These are phyloP conservation scores for Senecio squalidus DNA, from an alignment of 140 eudicot genomes.

Conservation along the genomic window DNA sequence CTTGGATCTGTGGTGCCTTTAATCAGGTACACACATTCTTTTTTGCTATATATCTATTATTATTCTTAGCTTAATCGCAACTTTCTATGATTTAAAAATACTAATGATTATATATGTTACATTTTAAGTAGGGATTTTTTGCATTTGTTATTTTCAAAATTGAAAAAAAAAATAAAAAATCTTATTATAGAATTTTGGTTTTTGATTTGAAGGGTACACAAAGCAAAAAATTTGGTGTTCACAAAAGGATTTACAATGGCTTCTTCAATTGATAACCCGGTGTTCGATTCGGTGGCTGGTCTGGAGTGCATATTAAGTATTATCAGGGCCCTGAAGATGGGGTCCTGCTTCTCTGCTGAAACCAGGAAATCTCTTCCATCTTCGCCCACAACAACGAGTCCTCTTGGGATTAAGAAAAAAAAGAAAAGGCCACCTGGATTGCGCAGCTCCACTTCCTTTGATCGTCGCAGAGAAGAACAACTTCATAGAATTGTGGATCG, in stretches of 20 bases:
- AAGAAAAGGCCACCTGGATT: too few species aligned
- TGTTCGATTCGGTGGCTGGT: slow-evolving; percentile 56
- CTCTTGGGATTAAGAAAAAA: slow-evolving; percentile 39
- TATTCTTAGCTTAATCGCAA: neutral
- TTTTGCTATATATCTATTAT: neutral
- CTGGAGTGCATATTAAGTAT: slow-evolving; percentile 93
- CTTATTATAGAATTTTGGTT: too few species aligned
- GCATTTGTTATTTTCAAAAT: too few species aligned
- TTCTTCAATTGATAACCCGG: slow-evolving; percentile 53
- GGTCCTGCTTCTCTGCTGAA: slow-evolving; percentile 94
- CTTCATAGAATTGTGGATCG: slow-evolving; percentile 62
- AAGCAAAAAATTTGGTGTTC: slow-evolving; percentile 3
- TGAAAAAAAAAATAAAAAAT: too few species aligned
- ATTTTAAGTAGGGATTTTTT: too few species aligned
- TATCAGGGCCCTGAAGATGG: slow-evolving; percentile 98
- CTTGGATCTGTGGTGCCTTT: slow-evolving; percentile 27
- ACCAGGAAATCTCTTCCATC: slow-evolving; percentile 82
- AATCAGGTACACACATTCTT: slow-evolving; percentile 26
- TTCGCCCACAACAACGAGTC: slow-evolving; percentile 46
- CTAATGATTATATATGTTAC: too few species aligned
- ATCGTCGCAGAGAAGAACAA: slow-evolving; percentile 54
- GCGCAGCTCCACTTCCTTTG: slow-evolving; percentile 64
- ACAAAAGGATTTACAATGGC: slow-evolving; percentile 51
- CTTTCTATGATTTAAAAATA: too few species aligned
- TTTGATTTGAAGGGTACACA: neutral